A percentile compares a stretch with the other conserved stretches of the same genome.
phyloP scores from a whole-genome alignment of 768 basidiomycete genomes.

The Rubroboletus pulcherrimus region DNA sequence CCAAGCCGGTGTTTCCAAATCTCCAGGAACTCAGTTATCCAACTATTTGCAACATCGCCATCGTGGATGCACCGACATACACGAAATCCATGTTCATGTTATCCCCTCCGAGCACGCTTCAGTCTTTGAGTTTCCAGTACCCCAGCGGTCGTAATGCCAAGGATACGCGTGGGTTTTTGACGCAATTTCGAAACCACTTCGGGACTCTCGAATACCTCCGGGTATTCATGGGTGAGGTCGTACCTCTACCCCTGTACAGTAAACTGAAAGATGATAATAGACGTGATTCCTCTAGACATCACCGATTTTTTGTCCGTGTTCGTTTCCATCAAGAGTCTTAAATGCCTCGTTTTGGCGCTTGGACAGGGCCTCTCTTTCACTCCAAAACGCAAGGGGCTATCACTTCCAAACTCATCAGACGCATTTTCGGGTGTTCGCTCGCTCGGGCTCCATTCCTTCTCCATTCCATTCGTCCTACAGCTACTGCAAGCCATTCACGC shows the following conservation, averaged over 20 bases:
- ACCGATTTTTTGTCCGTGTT: slow-evolving; percentile 12
- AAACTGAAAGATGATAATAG: neutral
- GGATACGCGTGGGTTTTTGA: slow-evolving; percentile 14
- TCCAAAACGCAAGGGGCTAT: slow-evolving; percentile 5
- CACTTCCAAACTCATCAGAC: neutral
- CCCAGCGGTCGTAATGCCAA: slow-evolving; percentile 12
- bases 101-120: slow-evolving; percentile 2
- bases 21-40: slow-evolving; percentile 20
- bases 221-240: slow-evolving; percentile 15
- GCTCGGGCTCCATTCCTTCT: slow-evolving; percentile 15
- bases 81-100: slow-evolving; percentile 11
- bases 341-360: slow-evolving; percentile 16
- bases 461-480: slow-evolving; percentile 2
- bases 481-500: slow-evolving; percentile 7
- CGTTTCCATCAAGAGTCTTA: slow-evolving; percentile 14
- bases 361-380: slow-evolving; percentile 10
- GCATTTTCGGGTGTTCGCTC: slow-evolving; percentile 9
- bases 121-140: slow-evolving; percentile 13
- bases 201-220: slow-evolving; percentile 10
- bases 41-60: slow-evolving; percentile 17
- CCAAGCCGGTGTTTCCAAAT: slow-evolving; percentile 19
- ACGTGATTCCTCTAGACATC: slow-evolving; percentile 15
- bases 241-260: no score
- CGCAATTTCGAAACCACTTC: slow-evolving; percentile 11
- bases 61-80: slow-evolving; percentile 12